Percentiles rank a stretch among this genome's conserved stretches.
These are phyloP conservation scores for Eimeria falciformis DNA, from an alignment of 169 alveolate species.

Conservation along the genomic window DNA sequence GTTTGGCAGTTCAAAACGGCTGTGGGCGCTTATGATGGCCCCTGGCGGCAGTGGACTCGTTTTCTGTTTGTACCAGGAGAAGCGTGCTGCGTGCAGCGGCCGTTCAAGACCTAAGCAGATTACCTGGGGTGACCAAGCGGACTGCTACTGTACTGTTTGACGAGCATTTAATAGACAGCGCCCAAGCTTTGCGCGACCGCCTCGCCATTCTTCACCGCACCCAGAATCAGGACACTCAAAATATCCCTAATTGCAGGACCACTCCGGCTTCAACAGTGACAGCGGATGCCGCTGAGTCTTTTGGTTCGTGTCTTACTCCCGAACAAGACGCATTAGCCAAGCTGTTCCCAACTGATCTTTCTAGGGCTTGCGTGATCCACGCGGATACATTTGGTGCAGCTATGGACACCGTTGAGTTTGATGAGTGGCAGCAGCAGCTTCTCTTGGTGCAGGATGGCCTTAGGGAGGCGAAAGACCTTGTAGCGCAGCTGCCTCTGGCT, in stretches of 20 bases:
- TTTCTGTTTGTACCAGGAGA: neutral
- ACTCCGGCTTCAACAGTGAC: neutral
- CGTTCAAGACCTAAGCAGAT: slow-evolving; percentile 18
- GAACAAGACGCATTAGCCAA: neutral
- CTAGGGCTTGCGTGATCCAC: slow-evolving; percentile 60
- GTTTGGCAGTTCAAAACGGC: no score
- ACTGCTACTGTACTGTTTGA: slow-evolving; percentile 51
- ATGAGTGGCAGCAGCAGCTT: slow-evolving; percentile 74
- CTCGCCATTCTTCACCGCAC: neutral
- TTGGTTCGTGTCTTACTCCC: neutral
- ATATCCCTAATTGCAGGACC: neutral
- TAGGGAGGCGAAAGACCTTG: neutral
- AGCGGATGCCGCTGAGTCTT: neutral
- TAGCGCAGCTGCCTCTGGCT: slow-evolving; percentile 13
- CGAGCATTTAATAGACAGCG: slow-evolving; percentile 36
- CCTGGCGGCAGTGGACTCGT: no score
- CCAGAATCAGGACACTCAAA: neutral
- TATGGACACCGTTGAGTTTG: slow-evolving; percentile 58
- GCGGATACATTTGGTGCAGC: slow-evolving; percentile 55
- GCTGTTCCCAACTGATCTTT: slow-evolving; percentile 64
- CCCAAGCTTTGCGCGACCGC: slow-evolving; percentile 44
- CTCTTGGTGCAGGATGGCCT: slow-evolving; percentile 43
- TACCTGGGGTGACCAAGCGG: slow-evolving; percentile 62
- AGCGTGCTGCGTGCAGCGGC: slow-evolving; percentile 33
- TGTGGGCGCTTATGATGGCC: no score